Conservation (phyloP, 176 grass and related monocot genomes). For the Secale cereale region DNA sequence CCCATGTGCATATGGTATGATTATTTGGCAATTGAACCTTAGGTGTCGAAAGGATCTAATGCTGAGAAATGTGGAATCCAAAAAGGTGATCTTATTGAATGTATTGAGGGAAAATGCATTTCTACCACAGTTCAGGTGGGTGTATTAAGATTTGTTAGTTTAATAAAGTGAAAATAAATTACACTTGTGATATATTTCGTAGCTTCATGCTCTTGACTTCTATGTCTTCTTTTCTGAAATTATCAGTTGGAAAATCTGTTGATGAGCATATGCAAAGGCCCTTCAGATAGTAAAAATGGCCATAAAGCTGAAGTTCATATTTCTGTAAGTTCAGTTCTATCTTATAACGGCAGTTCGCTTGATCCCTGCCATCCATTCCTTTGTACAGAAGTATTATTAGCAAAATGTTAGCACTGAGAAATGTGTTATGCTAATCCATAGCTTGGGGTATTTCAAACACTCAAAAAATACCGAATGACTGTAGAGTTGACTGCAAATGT, state of each 20-base stretch:
- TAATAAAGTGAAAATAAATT: neutral
- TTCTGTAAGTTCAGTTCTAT: neutral
- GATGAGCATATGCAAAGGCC: neutral
- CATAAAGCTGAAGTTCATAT: neutral
- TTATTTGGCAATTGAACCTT: neutral
- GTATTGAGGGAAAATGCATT: neutral
- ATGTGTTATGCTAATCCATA: neutral
- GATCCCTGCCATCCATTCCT: neutral
- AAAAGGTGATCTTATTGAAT: slow-evolving; percentile 14
- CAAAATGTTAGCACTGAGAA: neutral
- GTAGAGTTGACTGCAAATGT: neutral
- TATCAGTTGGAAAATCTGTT: slow-evolving; percentile 16
- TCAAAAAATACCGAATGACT: neutral
- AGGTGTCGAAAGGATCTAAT: slow-evolving; percentile 8
- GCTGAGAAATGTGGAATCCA: neutral
- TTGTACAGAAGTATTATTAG: neutral
- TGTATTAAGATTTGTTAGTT: neutral
- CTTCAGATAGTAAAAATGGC: neutral
- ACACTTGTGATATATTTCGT: neutral
- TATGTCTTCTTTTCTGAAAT: neutral
- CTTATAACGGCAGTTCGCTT: neutral
- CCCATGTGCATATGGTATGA: neutral
- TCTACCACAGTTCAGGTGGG: neutral
- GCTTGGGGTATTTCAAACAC: neutral
- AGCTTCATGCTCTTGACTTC: neutral